Evolutionary conservation across 192 early-diverging fungal genomes (phyloP).

Genomic region (Geranomyces variabilis): DNA sequence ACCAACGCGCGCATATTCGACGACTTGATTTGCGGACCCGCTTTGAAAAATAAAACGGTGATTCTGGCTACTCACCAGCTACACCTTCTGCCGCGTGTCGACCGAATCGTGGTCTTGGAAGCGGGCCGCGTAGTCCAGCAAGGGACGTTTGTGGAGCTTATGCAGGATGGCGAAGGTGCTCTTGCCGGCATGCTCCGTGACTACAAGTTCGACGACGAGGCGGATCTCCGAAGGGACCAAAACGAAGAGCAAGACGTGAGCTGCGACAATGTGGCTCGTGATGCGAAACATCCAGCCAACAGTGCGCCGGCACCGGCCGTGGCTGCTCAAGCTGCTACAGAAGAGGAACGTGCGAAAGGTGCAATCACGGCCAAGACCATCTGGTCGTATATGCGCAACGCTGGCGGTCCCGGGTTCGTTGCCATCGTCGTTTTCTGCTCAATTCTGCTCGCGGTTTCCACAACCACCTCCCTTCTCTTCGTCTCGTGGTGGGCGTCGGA

Average conservation of each 20-base stretch:
- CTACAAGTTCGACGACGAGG: constrained; percentile 38
- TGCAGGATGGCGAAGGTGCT: constrained; percentile 52
- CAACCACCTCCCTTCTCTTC: neutral
- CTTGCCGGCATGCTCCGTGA: constrained; percentile 57
- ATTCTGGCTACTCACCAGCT: constrained; percentile 40
- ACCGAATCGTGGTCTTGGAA: constrained; percentile 38
- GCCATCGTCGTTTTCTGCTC: constrained; percentile 46
- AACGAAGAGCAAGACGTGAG: constrained; percentile 10
- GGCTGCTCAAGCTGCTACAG: neutral
- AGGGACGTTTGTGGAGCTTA: constrained; percentile 42
- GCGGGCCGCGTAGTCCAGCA: constrained; percentile 28
- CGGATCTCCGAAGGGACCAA: neutral
- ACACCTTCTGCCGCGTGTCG: constrained; percentile 31
- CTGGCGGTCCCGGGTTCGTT: constrained; percentile 55
- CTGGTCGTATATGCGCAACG: constrained; percentile 59
- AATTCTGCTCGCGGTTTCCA: constrained; percentile 46
- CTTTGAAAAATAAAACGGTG: constrained; percentile 27
- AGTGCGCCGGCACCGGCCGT: neutral
- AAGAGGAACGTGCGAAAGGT: constrained; percentile 16
- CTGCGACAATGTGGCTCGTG: neutral
- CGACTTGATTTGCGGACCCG: constrained; percentile 22
- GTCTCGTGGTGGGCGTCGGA: constrained; percentile 19
- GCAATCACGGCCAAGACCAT: neutral
- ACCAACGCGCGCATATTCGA: constrained; percentile 28
- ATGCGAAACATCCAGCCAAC: constrained; percentile 1